Base-by-base conservation (phyloP, 768 basidiomycete genomes). In the Lentinula boryana region DNA sequence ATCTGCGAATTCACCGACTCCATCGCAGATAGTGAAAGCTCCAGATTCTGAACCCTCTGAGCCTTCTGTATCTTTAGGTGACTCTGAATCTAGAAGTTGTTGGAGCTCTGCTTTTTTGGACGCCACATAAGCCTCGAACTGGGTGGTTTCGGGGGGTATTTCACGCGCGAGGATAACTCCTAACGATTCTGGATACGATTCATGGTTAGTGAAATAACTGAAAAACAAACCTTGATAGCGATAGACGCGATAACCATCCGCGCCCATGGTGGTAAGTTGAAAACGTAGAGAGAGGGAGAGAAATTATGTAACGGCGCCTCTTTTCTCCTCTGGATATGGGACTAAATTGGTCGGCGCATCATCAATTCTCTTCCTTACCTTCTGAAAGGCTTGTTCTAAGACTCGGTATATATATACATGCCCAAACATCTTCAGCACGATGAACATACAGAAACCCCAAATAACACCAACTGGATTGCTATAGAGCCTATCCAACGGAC, bases 171-270 rank as follows among this genome's bases (percentile, higher is more conserved):
- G 36, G 35, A 63, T 9, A n/a, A 69, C 15, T 3, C 72, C 70
- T 5, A 70, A 58, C 33, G 49, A 63, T n/a, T n/a, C 3, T 1
- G 69, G 72, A 56, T 70, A 69, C 5, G 62, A 65, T 56, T 72
- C 66, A 4, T 23, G 63, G 50, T 61, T 59, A 51, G 66, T 63
- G 38, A 66, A 70, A 35, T 57, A 48, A 4, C 65, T 35, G 46
- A 66, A 65, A 35, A 66, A 70, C 13, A 40, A 55, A 16, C 67
- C 65, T 62, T 63, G 62, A 64, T 68, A 60, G 60, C 68, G 64
- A 64, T 67, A 64, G 18, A 53, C 35, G 18, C 12, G 5, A 32
- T 41, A 46, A 13, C 56, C 56, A 15, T 10, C 5, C 5, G 38
- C 9, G 41, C 33, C 56, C 56, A 56, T 56, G 56, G 51, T 38